A percentile compares a stretch with the other conserved stretches of the same genome.
phyloP scores from a whole-genome alignment of 495 filamentous ascomycete species.

The Penicillium waksmanii region DNA sequence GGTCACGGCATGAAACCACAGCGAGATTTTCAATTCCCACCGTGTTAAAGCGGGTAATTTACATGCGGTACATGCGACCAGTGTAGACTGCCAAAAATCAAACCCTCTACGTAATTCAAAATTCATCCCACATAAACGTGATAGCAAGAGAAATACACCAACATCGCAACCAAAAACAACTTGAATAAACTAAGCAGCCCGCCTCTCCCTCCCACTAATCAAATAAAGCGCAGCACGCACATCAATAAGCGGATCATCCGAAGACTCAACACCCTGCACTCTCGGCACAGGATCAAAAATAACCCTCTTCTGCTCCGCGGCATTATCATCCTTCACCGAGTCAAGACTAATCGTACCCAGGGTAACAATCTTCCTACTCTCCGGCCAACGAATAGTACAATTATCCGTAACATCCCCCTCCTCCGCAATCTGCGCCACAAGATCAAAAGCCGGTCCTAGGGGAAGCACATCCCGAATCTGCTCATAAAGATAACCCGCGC shows the following conservation, averaged over 20 bases:
- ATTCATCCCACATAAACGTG: no score
- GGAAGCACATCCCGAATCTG: neutral
- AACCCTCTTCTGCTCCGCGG: neutral
- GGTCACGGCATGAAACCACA: no score
- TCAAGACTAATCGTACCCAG: neutral
- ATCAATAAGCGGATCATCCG: conserved; percentile 7
- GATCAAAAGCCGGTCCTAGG: neutral
- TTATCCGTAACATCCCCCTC: conserved; percentile 1
- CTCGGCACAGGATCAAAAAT: conserved; percentile 4
- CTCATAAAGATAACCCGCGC: neutral
- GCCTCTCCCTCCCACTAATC: conserved; percentile 4
- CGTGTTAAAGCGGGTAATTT: no score
- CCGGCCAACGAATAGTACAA: conserved; percentile 1
- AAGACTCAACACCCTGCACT: conserved; percentile 1
- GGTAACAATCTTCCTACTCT: neutral
- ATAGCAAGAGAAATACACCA: neutral
- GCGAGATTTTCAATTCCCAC: no score
- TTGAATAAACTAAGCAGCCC: conserved; percentile 7
- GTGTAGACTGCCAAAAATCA: no score
- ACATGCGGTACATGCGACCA: no score
- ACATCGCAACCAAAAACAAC: neutral
- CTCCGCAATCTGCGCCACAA: conserved; percentile 4
- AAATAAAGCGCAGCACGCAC: conserved; percentile 2
- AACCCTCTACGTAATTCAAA: no score
- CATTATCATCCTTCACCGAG: neutral